Evolutionary conservation across 225 moss, liverwort and hornwort species (phyloP), one percentile per base, ranked within the genome.

Genomic region (Pseudisothecium myosuroides): DNA sequence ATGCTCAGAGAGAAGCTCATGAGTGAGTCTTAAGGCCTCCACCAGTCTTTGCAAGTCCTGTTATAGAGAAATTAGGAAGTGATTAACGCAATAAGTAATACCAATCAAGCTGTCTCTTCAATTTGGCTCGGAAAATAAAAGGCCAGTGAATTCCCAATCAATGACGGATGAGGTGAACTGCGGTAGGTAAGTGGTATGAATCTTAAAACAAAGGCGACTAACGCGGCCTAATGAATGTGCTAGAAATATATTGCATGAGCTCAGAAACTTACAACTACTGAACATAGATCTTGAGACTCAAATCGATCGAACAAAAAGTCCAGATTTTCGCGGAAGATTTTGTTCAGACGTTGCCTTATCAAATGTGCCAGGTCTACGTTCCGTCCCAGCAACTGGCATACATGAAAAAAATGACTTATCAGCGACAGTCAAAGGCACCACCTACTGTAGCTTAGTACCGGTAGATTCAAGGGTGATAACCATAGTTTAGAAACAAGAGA

Each of bases 231-330:
- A 65, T 43, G 76, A 82, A 73, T 76, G 59, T 85, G 76, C 82
- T 56, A 31, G 43, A 85, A 69, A 81, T 49, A 69, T n/a, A 74
- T 58, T 79, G 59, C 41, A 65, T 29, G 62, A 67, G 45, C 75
- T 88, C 61, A 67, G 88, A 82, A 89, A 92, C 98, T 84, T 91
- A 98, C 98, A 93, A 98, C 96, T 65, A 98, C 91, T 86, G 94
- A 94, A 71, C 97, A 97, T 17, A 98, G 94, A 92, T 98, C 97
- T 86, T 97, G 96, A 55, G 98, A 96, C 88, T 98, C 98, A 82
- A 98, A 98, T 69, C 95, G 95, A 86, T 98, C 98, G 80, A 98
- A 91, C 61, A 98, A 87, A 85, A 95, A 95, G 87, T 98, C 96
- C 82, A 98, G 87, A 82, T 98, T 98, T 87, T 96, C 97, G 75